These are phyloP conservation scores for Russula griseocarnosa DNA, from an alignment of 768 basidiomycete genomes.

Conservation along the genomic window DNA sequence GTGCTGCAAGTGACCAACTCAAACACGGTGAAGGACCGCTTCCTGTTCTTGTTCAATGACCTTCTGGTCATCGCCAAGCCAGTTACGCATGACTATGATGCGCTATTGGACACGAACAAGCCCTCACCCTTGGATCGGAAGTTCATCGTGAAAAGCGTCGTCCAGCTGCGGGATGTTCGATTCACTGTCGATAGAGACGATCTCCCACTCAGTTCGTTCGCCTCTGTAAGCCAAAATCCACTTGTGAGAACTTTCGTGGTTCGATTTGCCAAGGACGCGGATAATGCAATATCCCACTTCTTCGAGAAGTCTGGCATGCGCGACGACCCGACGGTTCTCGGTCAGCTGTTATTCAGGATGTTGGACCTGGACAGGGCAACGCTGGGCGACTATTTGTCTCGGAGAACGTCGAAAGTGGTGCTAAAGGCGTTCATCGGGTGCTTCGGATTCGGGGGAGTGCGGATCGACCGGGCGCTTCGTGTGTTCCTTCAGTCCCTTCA, in stretches of 20 bases:
- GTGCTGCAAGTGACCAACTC: slow-evolving; percentile 92
- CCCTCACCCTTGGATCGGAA: slow-evolving; percentile 61
- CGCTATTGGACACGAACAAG: slow-evolving; percentile 53
- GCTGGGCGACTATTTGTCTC: slow-evolving; percentile 80
- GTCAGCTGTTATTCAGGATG: slow-evolving; percentile 76
- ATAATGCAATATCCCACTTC: slow-evolving; percentile 66
- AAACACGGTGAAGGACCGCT: slow-evolving; percentile 92
- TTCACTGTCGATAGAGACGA: slow-evolving; percentile 70
- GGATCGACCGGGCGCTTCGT: slow-evolving; percentile 86
- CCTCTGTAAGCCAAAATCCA: slow-evolving; percentile 50
- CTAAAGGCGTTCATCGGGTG: slow-evolving; percentile 82
- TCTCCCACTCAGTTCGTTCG: slow-evolving; percentile 42
- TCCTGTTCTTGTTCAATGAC: slow-evolving; percentile 96
- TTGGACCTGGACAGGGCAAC: slow-evolving; percentile 76
- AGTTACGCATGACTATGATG: slow-evolving; percentile 63
- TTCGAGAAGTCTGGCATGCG: slow-evolving; percentile 54
- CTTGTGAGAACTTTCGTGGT: slow-evolving; percentile 69
- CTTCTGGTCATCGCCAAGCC: slow-evolving; percentile 93
- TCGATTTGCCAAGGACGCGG: slow-evolving; percentile 77
- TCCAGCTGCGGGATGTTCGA: slow-evolving; percentile 65
- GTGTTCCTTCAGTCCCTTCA: slow-evolving; percentile 83
- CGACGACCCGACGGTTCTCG: slow-evolving; percentile 71
- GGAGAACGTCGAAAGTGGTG: slow-evolving; percentile 66
- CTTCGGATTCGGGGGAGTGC: slow-evolving; percentile 78
- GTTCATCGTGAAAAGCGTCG: slow-evolving; percentile 87